A percentile compares a stretch with the other conserved stretches of the same genome.
Evolutionary conservation across 305 asterid genomes (phyloP).

Genomic region (Fraxinus latifolia): DNA sequence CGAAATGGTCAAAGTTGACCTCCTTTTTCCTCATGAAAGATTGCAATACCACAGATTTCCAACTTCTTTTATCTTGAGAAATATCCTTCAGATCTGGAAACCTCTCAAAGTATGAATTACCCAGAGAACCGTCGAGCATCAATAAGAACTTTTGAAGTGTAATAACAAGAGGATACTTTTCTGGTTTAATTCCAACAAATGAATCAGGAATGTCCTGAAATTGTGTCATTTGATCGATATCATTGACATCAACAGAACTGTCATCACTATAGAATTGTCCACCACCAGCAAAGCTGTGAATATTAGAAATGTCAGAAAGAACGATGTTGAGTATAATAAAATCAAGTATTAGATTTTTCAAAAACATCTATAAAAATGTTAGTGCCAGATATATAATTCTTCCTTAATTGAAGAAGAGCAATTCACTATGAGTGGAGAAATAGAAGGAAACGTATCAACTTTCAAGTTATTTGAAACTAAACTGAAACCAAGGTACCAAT

Average conservation of each 20-base stretch:
- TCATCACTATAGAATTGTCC: slow-evolving; percentile 22
- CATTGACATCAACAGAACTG: slow-evolving; percentile 34
- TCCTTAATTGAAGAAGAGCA: neutral
- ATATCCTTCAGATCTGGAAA: slow-evolving; percentile 33
- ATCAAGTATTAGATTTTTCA: neutral
- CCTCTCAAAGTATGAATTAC: slow-evolving; percentile 53
- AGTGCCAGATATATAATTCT: neutral
- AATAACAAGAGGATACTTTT: slow-evolving; percentile 52
- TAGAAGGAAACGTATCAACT: neutral
- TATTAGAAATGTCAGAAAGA: slow-evolving; percentile 9
- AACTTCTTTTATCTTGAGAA: slow-evolving; percentile 25
- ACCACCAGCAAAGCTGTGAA: slow-evolving; percentile 42
- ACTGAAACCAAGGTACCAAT: neutral
- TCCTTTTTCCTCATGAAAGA: slow-evolving; percentile 55
- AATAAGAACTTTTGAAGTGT: slow-evolving; percentile 57
- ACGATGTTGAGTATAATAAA: neutral
- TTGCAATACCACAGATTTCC: slow-evolving; percentile 41
- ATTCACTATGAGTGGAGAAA: neutral
- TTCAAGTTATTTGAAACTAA: neutral
- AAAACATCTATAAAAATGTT: neutral
- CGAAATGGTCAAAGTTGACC: slow-evolving; percentile 57
- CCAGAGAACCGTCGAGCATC: slow-evolving; percentile 66
- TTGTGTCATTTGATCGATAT: slow-evolving; percentile 39
- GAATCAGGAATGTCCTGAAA: slow-evolving; percentile 56
- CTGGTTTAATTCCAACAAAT: slow-evolving; percentile 38